Base-by-base conservation (phyloP, 768 basidiomycete species). In the Lentinula guzmanii region DNA sequence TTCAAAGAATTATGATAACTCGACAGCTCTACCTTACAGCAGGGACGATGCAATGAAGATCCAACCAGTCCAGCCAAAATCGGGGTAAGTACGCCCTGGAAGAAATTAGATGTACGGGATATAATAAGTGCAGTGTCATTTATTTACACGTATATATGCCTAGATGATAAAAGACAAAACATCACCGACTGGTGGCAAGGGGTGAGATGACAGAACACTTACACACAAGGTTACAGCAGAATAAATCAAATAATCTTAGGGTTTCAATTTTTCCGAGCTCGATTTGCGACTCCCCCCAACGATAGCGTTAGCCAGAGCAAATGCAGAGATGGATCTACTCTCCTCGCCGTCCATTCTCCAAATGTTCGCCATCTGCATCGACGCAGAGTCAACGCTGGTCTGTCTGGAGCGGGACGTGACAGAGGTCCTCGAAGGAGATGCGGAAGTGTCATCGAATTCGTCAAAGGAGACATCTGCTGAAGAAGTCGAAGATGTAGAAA, bases 261-360 rank as follows among this genome's bases (percentile, higher is more conserved):
- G 7, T 42, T 35, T 39, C 2, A 69, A 61, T 28, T 69, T 63
- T 66, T 83, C 81, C 34, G 71, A 71, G 61, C 74, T 78, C 46
- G 61, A 75, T 58, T 74, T 78, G 67, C 75, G 71, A 67, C 76
- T 74, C 71, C 74, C 71, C 73, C 50, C 21, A 6, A 39, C 57
- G 16, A 75, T 67, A 35, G 75, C 74, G 50, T 76, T 75, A 3
- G 82, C 77, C 42, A 85, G 67, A 0, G 81, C 76, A 61, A 84
- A 80, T 2, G 78, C 78, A 46, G 79, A 77, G 5, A 86, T 71
- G 34, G 76, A 79, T 65, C 81, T 82, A 67, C 77, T 84, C 72
- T 91, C 89, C 66, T 89, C 86, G 18, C 86, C 86, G 62, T 89
- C 89, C 43, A 91, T 67, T 56, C 78, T 79, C 89, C 89, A 91